These are phyloP conservation scores for Amanita fuliginea DNA, from an alignment of 768 basidiomycete species.

Conservation along the genomic window DNA sequence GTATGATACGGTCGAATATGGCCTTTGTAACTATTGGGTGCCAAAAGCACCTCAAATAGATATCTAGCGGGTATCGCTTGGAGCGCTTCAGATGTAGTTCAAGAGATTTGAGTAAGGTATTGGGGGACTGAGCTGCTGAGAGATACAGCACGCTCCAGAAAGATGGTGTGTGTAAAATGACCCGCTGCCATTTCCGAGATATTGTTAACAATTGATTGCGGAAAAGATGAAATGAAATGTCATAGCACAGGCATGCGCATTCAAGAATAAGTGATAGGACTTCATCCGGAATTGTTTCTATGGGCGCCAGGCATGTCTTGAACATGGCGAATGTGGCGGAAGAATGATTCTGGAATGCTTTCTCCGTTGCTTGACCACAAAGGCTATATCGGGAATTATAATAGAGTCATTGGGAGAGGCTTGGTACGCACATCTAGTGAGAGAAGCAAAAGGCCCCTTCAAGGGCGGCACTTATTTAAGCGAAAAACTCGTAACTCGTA, in stretches of 20 bases:
- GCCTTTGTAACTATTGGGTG: slow-evolving; percentile 10
- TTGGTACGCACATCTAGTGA: not conserved
- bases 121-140: slow-evolving; percentile 14
- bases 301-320: not conserved
- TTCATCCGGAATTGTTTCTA: slow-evolving; percentile 6
- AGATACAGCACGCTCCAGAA: slow-evolving; percentile 21
- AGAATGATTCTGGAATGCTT: not conserved
- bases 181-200: slow-evolving; percentile 14
- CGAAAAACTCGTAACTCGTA: too few species aligned
- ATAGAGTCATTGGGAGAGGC: not conserved
- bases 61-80: slow-evolving; percentile 17
- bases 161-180: slow-evolving; percentile 18
- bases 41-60: slow-evolving; percentile 21
- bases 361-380: too few species aligned
- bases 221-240: slow-evolving; percentile 7
- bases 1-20: slow-evolving; percentile 15
- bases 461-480: too few species aligned
- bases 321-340: not conserved
- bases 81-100: slow-evolving; percentile 17
- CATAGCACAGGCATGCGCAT: slow-evolving; percentile 9
- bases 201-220: slow-evolving; percentile 11
- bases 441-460: too few species aligned
- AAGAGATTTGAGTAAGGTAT: slow-evolving; percentile 12
- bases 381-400: not conserved
- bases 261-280: slow-evolving; percentile 12